Evolutionary conservation across 306 rosid species (phyloP).

Genomic region (Casuarina glauca): DNA sequence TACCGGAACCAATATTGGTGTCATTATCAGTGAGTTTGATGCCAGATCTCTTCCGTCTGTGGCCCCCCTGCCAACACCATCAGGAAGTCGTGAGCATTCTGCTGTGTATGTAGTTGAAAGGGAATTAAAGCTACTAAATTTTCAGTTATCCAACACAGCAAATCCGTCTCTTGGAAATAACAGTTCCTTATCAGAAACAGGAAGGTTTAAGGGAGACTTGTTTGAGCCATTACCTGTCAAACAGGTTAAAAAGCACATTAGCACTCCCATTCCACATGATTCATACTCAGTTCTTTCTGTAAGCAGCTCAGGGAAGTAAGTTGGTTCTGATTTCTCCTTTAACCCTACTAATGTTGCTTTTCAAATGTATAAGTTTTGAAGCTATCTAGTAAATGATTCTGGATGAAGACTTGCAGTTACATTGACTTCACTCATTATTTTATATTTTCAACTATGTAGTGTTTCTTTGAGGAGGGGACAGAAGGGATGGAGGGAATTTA

Average conservation of each 20-base stretch:
- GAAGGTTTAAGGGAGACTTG: constrained; percentile 79
- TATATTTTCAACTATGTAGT: not conserved
- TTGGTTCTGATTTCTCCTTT: constrained; percentile 33
- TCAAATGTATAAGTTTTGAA: not conserved
- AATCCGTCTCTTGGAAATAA: constrained; percentile 97
- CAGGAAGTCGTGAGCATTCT: constrained; percentile 89
- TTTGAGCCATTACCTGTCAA: constrained; percentile 84
- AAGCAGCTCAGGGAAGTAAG: constrained; percentile 99
- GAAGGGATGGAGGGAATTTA: not conserved
- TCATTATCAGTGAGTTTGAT: constrained; percentile 92
- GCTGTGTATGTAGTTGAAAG: constrained; percentile 90
- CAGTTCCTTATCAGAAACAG: constrained; percentile 79
- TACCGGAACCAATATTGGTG: constrained; percentile 95
- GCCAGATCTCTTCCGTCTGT: constrained; percentile 96
- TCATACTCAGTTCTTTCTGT: constrained; percentile 93
- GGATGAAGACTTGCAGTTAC: not conserved
- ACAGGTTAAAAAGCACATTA: constrained; percentile 90
- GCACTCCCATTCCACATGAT: constrained; percentile 97
- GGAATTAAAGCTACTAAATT: constrained; percentile 81
- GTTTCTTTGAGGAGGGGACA: not conserved
- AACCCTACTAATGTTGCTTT: constrained; percentile 2
- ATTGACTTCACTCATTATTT: not conserved
- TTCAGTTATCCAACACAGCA: constrained; percentile 85
- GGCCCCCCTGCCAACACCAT: constrained; percentile 83
- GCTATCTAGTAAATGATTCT: not conserved